phyloP scores from a whole-genome alignment of 1,284 basidiomycete species.

The Rhodotorula sp. region DNA sequence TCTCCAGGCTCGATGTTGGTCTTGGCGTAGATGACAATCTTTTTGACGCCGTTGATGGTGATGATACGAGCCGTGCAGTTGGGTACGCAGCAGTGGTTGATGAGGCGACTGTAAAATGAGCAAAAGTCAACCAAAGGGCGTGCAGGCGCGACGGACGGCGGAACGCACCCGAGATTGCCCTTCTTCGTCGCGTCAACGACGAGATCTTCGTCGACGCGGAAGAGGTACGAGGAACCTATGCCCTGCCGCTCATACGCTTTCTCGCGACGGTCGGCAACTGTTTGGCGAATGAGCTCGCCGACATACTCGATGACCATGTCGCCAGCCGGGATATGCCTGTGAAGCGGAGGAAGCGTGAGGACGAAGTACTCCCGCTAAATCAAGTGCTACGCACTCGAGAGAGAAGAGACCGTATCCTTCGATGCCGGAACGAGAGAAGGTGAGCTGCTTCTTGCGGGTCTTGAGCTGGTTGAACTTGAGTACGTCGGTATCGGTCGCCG shows the following conservation, averaged over 20 bases:
- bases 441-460: slow-evolving; percentile 94
- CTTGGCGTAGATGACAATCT: slow-evolving; percentile 99
- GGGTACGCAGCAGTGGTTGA: slow-evolving; percentile 97
- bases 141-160: background rate
- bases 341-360: background rate
- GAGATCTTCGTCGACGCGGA: slow-evolving; percentile 57
- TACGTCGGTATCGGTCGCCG: slow-evolving; percentile 56
- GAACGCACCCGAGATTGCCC: slow-evolving; percentile 86
- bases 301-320: slow-evolving; percentile 99
- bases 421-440: slow-evolving; percentile 92
- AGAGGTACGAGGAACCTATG: slow-evolving; percentile 91
- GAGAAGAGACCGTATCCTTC: slow-evolving; percentile 98
- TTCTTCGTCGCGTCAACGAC: slow-evolving; percentile 96
- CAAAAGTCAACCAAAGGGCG: background rate
- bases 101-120: slow-evolving; percentile 65
- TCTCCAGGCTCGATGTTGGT: slow-evolving; percentile 87
- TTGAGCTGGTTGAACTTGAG: slow-evolving; percentile 98
- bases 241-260: slow-evolving; percentile 94
- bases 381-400: slow-evolving; percentile 60
- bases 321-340: slow-evolving; percentile 71
- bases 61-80: slow-evolving; percentile 99
- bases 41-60: slow-evolving; percentile 95
- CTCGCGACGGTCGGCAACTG: slow-evolving; percentile 95
- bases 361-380: background rate
- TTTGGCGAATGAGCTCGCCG: slow-evolving; percentile 90